Base-by-base conservation (phyloP, 495 filamentous ascomycete species). In the Trichoderma gamsii region DNA sequence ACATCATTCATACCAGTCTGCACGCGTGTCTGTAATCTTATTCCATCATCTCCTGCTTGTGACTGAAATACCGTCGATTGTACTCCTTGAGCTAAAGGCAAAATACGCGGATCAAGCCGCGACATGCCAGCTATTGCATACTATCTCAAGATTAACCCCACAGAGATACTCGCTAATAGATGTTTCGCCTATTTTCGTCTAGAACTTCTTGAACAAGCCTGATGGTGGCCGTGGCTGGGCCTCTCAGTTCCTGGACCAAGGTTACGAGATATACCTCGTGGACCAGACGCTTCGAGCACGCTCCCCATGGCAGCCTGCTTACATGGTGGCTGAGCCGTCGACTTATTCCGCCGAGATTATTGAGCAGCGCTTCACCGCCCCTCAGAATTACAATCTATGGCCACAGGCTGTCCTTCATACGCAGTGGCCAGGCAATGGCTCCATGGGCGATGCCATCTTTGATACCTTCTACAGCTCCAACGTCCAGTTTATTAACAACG, bases 191-290 rank as follows among this genome's bases (percentile, higher is more conserved):
- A 41, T 67, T 38, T 46, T 41, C 12, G 25, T 46, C 18, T 41
- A 80, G 79, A 80, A 82, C 67, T 86, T 78, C 75, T 73, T 83
- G 44, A 78, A 79, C 38, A 86, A 81, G 46, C 82, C 84, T 15
- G 83, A 86, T 64, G 78, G 78, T 15, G 71, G 76, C 2, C 72
- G 72, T n/a, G 84, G 82, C 59, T 86, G 84, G 84, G 82, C 81
- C 23, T 76, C 78, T 6, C 83, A 73, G 65, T 85, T 85, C 71
- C 67, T 83, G 21, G 72, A 76, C n/a, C 69, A 77, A 51, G 82
- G 84, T 13, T 82, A 81, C 71, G 72, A 71, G 35, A 79, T 84
- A 69, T 84, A 80, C 68, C 69, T 83, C 66, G 74, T 79, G 16
- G 83, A 85, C 65, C 75, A 81, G 56, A 76, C 79, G n/a, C 75